These are phyloP conservation scores for Astragalus glycyphyllos DNA, from an alignment of 306 rosid genomes.

Conservation along the genomic window DNA sequence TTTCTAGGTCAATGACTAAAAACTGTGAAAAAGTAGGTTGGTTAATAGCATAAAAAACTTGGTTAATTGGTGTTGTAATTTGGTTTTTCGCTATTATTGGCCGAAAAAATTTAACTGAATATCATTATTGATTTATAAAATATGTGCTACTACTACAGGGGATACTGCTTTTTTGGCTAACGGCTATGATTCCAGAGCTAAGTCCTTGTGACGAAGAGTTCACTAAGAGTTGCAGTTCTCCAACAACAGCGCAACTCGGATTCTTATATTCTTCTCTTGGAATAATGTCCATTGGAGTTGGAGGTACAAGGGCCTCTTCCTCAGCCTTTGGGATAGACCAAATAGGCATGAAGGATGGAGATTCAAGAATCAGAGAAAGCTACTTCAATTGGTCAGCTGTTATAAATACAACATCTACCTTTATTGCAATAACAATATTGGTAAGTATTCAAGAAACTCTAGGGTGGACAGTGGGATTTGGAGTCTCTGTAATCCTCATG, in stretches of 20 bases:
- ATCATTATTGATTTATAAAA: background rate
- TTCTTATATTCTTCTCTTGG: conserved; percentile 46
- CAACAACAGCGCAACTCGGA: conserved; percentile 34
- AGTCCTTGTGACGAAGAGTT: conserved; percentile 40
- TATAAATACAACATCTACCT: background rate
- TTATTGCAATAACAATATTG: conserved; percentile 24
- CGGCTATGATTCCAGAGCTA: conserved; percentile 48
- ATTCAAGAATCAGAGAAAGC: conserved; percentile 36
- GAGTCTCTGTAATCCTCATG: conserved; percentile 44
- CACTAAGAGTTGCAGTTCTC: conserved; percentile 30
- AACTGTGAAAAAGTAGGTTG: too few species aligned
- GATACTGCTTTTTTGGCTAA: conserved; percentile 50
- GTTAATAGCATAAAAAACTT: too few species aligned
- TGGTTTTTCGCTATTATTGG: too few species aligned
- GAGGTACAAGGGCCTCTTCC: conserved; percentile 48
- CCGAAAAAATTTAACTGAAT: too few species aligned
- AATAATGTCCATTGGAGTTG: conserved; percentile 46
- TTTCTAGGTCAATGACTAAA: too few species aligned
- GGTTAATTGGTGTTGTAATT: too few species aligned
- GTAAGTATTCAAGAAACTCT: conserved; percentile 41
- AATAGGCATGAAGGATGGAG: conserved; percentile 24
- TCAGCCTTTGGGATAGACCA: conserved; percentile 49
- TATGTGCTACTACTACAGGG: conserved; percentile 35
- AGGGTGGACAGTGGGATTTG: conserved; percentile 48
- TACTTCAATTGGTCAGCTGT: conserved; percentile 35